Evolutionary conservation across 208 protist species (phyloP).

Genomic region (Trichomonas vaginalis): DNA sequence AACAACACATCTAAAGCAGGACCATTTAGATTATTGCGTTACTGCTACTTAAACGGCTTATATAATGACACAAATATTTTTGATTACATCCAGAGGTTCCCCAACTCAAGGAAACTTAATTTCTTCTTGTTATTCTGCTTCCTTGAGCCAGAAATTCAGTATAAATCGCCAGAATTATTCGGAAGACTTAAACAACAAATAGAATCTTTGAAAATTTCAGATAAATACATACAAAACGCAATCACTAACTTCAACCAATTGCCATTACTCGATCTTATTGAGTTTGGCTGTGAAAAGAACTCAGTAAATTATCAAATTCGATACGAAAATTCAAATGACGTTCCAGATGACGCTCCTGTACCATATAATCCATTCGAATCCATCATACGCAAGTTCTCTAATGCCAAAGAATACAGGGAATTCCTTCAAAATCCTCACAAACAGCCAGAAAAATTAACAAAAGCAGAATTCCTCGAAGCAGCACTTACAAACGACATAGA

Average conservation of each 20-base stretch:
- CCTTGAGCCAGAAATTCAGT: neutral
- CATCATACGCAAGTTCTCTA: neutral
- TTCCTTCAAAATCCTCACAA: neutral
- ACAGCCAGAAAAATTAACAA: neutral
- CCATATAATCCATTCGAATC: neutral
- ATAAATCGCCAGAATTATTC: neutral
- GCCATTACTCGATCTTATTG: neutral
- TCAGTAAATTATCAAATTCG: neutral
- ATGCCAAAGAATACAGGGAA: neutral
- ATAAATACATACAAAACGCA: neutral
- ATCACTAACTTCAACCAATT: neutral
- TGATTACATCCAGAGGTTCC: neutral
- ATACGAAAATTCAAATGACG: neutral
- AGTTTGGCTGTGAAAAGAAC: neutral
- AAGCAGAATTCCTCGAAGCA: neutral
- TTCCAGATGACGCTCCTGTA: neutral
- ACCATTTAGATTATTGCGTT: neutral
- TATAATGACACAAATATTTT: neutral
- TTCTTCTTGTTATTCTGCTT: neutral
- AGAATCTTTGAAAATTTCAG: neutral
- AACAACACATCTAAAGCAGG: neutral
- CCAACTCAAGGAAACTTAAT: neutral
- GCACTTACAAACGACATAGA: neutral
- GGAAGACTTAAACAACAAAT: neutral
- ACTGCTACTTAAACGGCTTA: neutral